Base-by-base conservation (phyloP, 2,329 filamentous ascomycete genomes). In the Trichoderma arundinaceum region DNA sequence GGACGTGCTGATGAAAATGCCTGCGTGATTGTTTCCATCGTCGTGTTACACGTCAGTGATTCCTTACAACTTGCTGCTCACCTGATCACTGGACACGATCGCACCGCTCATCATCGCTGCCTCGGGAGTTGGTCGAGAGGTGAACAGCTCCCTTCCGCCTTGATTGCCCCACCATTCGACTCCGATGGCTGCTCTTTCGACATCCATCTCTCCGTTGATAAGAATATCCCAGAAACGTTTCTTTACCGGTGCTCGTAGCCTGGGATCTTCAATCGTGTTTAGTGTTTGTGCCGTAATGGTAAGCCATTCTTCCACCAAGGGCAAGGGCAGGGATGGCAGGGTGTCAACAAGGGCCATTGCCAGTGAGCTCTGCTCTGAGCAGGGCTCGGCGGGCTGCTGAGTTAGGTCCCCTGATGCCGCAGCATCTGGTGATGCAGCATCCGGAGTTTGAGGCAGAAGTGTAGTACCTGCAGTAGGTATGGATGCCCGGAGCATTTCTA, bases 121-220 rank as follows among this genome's bases (percentile, higher is more conserved):
- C 69, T 46, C 61, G 53, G 22, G 67, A 15, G 12, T 68, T 68
- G n/a, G 68, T 68, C 71, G 70, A 66, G 67, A 58, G 70, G 84
- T 67, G 7, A 86, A 78, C 68, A 84, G 73, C 68, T 84, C 84
- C 75, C 75, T 86, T 79, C 78, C 85, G 7, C 84, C 84, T 41
- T 77, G 77, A 12, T 82, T 83, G 10, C 88, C 91, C 94, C 94
- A 97, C 94, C 94, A 97, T 2, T 87, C 86, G 17, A 96, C 90
- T 56, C 90, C 92, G 38, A 91, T 84, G 46, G 89, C 87, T 7
- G 92, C 90, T 67, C 92, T 85, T 74, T 96, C 91, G 28, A 96
- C 89, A 77, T 97, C 93, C 87, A 97, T 90, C 79, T 96, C 92
- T 3, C 92, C 92, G 71, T 85, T 88, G 46, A 89, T 89, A 9